A percentile compares a stretch with the other conserved stretches of the same genome.
phyloP scores from a whole-genome alignment of 331 rosid genomes.

The Acacia concinna region DNA sequence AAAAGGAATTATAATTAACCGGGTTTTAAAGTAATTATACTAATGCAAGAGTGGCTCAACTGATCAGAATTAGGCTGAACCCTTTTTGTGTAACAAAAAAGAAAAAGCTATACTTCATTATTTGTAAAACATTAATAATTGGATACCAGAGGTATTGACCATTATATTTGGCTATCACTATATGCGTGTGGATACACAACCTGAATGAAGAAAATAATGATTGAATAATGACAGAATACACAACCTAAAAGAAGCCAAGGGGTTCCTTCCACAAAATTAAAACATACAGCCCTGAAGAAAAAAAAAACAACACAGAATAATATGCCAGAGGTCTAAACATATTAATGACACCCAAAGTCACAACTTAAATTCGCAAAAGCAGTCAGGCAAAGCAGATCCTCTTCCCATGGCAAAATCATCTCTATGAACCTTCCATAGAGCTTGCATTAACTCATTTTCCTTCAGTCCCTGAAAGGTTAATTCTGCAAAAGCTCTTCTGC shows the following conservation, averaged over 20 bases:
- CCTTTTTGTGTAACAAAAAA: neutral
- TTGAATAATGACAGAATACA: conserved; percentile 4
- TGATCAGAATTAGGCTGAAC: too few relatives aligned
- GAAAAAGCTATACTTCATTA: neutral
- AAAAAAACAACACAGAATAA: neutral
- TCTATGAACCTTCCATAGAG: conserved; percentile 65
- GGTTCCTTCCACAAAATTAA: neutral
- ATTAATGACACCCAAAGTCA: conserved; percentile 45
- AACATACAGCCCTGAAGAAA: neutral
- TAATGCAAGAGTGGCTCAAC: neutral
- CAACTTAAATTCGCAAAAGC: conserved; percentile 80
- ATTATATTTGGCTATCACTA: neutral
- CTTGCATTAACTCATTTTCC: conserved; percentile 57
- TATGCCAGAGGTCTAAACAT: neutral
- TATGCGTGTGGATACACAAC: neutral
- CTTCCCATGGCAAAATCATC: conserved; percentile 75
- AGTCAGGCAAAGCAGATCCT: conserved; percentile 80
- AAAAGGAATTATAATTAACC: too few relatives aligned
- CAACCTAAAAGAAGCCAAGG: neutral
- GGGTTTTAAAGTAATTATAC: too few relatives aligned
- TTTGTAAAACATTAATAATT: neutral
- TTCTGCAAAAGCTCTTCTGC: conserved; percentile 81
- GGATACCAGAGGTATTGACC: neutral
- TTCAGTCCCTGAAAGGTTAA: conserved; percentile 56
- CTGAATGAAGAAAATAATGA: neutral